phyloP scores from a whole-genome alignment of 345 rosid species.

The Arabis hirsuta region DNA sequence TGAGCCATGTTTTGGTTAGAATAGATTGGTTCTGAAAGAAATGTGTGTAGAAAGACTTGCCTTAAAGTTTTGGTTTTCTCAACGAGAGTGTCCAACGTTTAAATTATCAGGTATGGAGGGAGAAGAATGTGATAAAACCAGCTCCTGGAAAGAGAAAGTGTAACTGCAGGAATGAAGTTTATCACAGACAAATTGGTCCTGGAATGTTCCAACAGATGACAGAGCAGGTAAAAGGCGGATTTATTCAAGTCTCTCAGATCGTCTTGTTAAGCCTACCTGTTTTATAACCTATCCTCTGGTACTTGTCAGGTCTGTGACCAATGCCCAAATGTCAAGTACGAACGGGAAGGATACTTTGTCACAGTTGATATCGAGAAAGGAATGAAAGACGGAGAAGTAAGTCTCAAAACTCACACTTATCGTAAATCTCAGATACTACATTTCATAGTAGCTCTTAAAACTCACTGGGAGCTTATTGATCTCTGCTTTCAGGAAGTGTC shows the following conservation, averaged over 20 bases:
- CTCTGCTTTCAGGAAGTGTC: conserved; percentile 73
- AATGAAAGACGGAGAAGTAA: conserved; percentile 98
- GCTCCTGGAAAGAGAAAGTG: conserved; percentile 97
- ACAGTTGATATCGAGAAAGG: conserved; percentile 99
- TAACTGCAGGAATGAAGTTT: conserved; percentile 97
- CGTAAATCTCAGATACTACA: neutral
- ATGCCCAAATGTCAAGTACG: conserved; percentile 94
- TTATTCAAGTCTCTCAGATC: neutral
- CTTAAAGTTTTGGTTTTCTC: conserved; percentile 20
- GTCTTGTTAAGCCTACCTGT: neutral
- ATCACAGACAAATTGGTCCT: conserved; percentile 98
- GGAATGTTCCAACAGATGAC: conserved; percentile 99
- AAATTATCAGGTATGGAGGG: conserved; percentile 87
- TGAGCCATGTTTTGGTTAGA: neutral
- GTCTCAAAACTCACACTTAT: conserved; percentile 22
- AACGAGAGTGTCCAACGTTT: conserved; percentile 25
- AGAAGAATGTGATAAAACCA: conserved; percentile 86
- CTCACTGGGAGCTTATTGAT: conserved; percentile 3
- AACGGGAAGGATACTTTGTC: conserved; percentile 79
- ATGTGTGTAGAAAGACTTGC: neutral
- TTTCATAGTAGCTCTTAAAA: neutral
- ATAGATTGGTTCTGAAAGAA: conserved; percentile 3
- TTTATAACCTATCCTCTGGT: neutral
- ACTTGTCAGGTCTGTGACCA: conserved; percentile 86
- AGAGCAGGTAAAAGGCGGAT: conserved; percentile 61